These are phyloP conservation scores for Zostera marina DNA, from an alignment of 116 monocot genomes.

Conservation along the genomic window DNA sequence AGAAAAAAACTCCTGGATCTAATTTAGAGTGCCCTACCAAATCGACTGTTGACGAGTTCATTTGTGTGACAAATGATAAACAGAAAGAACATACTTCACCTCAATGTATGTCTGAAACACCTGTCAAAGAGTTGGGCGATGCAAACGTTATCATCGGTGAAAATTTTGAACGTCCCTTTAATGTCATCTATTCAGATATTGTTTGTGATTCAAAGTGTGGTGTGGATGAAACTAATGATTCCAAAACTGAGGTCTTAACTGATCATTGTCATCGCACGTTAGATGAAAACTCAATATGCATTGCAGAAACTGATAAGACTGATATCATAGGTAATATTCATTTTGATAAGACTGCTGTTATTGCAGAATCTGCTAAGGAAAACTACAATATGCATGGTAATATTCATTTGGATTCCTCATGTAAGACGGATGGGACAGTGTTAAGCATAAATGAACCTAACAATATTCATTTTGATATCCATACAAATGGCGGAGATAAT, in stretches of 20 bases:
- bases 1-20: not conserved
- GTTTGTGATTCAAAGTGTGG: not conserved
- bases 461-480: not conserved
- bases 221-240: not conserved
- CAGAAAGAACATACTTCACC: not conserved
- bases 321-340: not conserved
- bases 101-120: not conserved
- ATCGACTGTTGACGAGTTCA: not conserved
- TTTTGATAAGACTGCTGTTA: not conserved
- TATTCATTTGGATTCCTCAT: not conserved
- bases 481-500: no score
- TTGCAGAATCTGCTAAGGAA: not conserved
- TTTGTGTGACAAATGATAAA: not conserved
- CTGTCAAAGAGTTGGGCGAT: not conserved
- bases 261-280: not conserved
- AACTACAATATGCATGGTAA: not conserved
- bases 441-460: not conserved
- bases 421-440: not conserved
- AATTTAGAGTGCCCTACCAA: not conserved
- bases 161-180: not conserved
- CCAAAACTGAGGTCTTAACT: not conserved
- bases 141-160: not conserved
- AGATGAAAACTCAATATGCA: conserved; percentile 1
- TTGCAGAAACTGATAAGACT: not conserved
- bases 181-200: not conserved